Percentiles rank a stretch among this genome's conserved stretches.
Conservation (phyloP, 768 basidiomycete genomes). For the Suillus americanus region DNA sequence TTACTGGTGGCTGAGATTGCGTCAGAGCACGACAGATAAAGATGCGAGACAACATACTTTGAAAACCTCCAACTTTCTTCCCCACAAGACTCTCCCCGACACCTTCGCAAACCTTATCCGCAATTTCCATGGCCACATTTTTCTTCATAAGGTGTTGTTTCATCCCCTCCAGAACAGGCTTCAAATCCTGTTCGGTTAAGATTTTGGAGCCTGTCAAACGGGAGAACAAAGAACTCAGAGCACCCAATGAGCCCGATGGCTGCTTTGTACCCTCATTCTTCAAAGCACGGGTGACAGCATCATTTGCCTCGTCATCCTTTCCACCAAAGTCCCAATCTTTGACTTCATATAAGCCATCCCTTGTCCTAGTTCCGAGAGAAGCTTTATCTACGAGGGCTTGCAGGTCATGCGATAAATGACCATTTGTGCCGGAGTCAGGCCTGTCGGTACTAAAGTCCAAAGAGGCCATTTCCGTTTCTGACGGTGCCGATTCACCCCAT, state of each 20-base stretch:
- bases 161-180: conserved; percentile 90
- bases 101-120: conserved; percentile 91
- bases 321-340: conserved; percentile 81
- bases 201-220: conserved; percentile 84
- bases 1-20: conserved; percentile 67
- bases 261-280: conserved; percentile 39
- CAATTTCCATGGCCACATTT: conserved; percentile 95
- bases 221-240: conserved; percentile 78
- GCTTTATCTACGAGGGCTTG: conserved; percentile 64
- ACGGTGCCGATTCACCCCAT: conserved; percentile 85
- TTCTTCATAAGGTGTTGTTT: conserved; percentile 98
- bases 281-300: conserved; percentile 59
- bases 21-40: conserved; percentile 7
- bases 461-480: conserved; percentile 88
- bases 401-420: conserved; percentile 45
- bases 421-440: conserved; percentile 33
- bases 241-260: conserved; percentile 50
- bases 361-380: conserved; percentile 75
- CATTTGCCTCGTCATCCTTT: conserved; percentile 27
- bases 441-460: conserved; percentile 83
- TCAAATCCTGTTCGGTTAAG: conserved; percentile 78
- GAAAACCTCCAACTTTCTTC: conserved; percentile 87
- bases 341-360: conserved; percentile 73
- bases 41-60: conserved; percentile 53
- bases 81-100: conserved; percentile 91